Base-by-base conservation (phyloP, 345 rosid species). In the Syzygium aromaticum region DNA sequence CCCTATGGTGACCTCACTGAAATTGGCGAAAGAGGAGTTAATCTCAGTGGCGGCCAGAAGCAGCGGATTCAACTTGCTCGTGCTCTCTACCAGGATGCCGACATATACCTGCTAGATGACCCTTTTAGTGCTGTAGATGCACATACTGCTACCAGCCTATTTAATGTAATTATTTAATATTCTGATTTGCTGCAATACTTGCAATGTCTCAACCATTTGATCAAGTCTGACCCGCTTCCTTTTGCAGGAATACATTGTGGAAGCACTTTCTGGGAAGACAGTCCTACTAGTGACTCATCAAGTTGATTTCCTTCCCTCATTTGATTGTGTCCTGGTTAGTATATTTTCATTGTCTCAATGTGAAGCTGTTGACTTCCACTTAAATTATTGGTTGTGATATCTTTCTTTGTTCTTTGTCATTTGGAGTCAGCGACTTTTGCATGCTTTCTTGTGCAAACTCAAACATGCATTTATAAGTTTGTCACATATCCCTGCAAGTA, bases 81-180 rank as follows among this genome's bases (percentile, higher is more conserved):
- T 86, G 99, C 99, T 38, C 96, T 97, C 51, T 97, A 97, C 91
- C 97, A 97, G 89, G 92, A 96, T 67, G 98, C 98, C 51, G 99
- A 97, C 88, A 94, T 95, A 52, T 97, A 97, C 86, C 96, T 97
- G 53, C 88, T 97, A 91, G 99, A 96, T 77, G 99, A 97, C 92
- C 99, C 99, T 14, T 97, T 97, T 86, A 97, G 99, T 87, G 99
- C 99, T 8, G 98, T 97, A 85, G 99, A 97, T 93, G 99, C 99
- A 30, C 95, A 96, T 67, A 97, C 99, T 56, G 99, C 99, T 80
- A 91, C 98, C 13, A 95, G 94, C 91, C 94, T 97, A 86, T 95
- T 97, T 85, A 93, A 96, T 89, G 99, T 97, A 94, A 90, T 67
- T 38, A 73, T 38, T 38, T 33, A 19, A 8, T 38, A 22, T 73